Evolutionary conservation across 73 alveolate genomes (phyloP), one percentile per base, ranked within the genome.

Genomic region (Breviolum minutum): DNA sequence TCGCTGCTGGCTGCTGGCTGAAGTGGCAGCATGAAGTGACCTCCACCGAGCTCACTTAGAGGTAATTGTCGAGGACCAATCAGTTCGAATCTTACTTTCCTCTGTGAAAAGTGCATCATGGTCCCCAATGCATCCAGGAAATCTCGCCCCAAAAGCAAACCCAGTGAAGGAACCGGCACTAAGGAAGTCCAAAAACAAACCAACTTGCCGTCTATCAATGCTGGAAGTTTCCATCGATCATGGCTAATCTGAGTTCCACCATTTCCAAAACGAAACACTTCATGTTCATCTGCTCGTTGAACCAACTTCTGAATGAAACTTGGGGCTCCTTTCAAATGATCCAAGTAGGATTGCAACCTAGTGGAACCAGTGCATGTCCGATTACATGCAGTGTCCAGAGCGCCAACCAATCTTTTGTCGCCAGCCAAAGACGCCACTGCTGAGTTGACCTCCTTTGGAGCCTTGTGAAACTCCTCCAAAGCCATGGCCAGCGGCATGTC

Each of bases 331-430:
- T 27, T 17, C 60, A 63, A 5, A 27, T 26, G 9, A 63, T 17
- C 83, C 11, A 63, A 32, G 17, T 20, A 87, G 26, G 26, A 22
- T 19, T 8, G 24, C 8, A 64, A 40, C 95, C 84, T 27, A 3
- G 64, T 10, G 3, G 82, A 26, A 2, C 95, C 95, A 0, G 81
- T 17, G n/a, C 79, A 62, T 12, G 95, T 87, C 0, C 95, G 83
- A 24, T 87, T 87, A 83, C 95, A 87, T 16, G 95, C 95, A 1
- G 83, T 29, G n/a, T 87, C 95, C 83, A 87, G 6, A 48, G 95
- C 95, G 0, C 95, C 95, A 8, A 87, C 81, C 30, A 62, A 17
- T 26, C 6, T 29, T 61, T n/a, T 71, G 66, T 29, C 79, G 7
- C 19, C 8, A 12, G 27, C 27, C 68, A 29, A 30, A 40, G 54